Conservation (phyloP, 202 grass and related monocot genomes). For the Hordeum pubiflorum region DNA sequence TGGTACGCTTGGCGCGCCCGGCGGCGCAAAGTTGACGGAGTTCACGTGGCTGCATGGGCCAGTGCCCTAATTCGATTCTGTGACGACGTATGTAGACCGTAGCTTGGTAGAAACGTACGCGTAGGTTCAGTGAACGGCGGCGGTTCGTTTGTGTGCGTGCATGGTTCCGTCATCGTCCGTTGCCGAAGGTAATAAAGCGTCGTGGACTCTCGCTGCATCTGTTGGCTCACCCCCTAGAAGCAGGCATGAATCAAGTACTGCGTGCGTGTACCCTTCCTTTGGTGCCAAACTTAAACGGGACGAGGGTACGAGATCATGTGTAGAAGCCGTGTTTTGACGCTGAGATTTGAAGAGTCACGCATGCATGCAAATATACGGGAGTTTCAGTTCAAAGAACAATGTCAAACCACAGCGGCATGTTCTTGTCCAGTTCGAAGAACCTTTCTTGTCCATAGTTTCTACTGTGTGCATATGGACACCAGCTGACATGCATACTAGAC, state of each 20-base stretch:
- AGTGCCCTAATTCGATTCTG: no score
- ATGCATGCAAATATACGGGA: no score
- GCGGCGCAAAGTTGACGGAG: background rate
- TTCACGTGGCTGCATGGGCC: slow-evolving; percentile 12
- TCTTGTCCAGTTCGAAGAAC: no score
- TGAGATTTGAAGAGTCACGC: no score
- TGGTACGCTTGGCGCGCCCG: slow-evolving; percentile 16
- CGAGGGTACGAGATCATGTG: no score
- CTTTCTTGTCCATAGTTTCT: no score
- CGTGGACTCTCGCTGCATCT: background rate
- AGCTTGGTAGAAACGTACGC: no score
- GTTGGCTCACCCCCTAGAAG: background rate
- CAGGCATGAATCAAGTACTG: no score
- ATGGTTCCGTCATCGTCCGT: background rate
- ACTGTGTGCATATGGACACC: background rate
- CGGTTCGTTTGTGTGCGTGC: slow-evolving; percentile 9
- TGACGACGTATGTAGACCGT: no score
- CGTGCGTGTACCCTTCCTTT: no score
- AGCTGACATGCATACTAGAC: background rate
- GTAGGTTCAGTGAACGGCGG: background rate
- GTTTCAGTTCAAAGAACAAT: background rate
- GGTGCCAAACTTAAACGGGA: no score
- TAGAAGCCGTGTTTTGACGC: no score
- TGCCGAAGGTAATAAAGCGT: background rate
- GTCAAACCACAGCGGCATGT: background rate